phyloP scores from a whole-genome alignment of 352 stramenopile genomes.

The Peronosclerospora sorghi region DNA sequence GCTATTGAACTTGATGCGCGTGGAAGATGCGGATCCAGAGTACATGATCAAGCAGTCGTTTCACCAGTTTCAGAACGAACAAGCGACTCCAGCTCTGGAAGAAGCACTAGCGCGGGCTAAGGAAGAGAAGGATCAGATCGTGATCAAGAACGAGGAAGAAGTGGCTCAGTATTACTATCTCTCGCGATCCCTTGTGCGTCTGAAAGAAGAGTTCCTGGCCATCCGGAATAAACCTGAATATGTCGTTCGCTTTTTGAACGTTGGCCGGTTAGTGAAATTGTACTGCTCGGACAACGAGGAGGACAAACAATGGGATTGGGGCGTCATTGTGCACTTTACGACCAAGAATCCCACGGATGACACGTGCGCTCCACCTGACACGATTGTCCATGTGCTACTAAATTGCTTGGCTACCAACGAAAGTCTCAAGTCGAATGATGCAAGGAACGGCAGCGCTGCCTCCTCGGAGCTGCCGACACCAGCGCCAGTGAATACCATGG shows the following conservation, averaged over 20 bases:
- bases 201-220: conserved; percentile 87
- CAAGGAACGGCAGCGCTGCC: conserved; percentile 13
- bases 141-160: conserved; percentile 84
- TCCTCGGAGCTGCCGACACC: conserved; percentile 41
- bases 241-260: conserved; percentile 90
- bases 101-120: conserved; percentile 70
- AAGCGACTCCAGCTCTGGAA: conserved; percentile 63
- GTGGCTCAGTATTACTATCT: conserved; percentile 86
- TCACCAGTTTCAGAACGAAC: conserved; percentile 89
- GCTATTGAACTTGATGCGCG: conserved; percentile 98
- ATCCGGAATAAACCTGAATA: conserved; percentile 89
- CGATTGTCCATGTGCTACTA: conserved; percentile 68
- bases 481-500: conserved; percentile 48
- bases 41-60: conserved; percentile 98
- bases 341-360: conserved; percentile 65
- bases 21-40: conserved; percentile 94
- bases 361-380: conserved; percentile 48
- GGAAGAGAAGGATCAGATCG: conserved; percentile 79
- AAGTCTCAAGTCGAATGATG: conserved; percentile 14
- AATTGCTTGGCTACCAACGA: conserved; percentile 39
- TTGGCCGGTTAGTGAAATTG: conserved; percentile 85
- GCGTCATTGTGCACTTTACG: conserved; percentile 80
- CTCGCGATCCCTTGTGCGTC: conserved; percentile 85
- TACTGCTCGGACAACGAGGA: conserved; percentile 46
- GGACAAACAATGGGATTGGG: conserved; percentile 62